Conservation (phyloP, 768 basidiomycete genomes). For the Tylopilus vinaceipallidus region DNA sequence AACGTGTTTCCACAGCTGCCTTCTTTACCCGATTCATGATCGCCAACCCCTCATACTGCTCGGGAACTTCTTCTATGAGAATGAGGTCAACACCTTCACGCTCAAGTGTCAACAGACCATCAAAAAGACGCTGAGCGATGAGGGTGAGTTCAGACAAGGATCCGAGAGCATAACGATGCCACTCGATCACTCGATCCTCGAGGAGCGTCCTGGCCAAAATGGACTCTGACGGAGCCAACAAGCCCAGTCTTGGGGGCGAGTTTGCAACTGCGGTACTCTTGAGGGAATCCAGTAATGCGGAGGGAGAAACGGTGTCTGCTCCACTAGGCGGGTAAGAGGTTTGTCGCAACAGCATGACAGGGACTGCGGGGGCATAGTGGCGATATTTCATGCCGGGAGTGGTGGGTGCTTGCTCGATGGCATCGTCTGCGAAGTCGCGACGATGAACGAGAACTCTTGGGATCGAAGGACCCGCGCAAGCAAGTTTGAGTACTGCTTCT, state of each 20-base stretch:
- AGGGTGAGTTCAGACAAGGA: conserved; percentile 55
- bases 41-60: conserved; percentile 83
- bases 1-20: conserved; percentile 64
- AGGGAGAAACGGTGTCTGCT: conserved; percentile 28
- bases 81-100: conserved; percentile 74
- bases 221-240: conserved; percentile 66
- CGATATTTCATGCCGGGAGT: conserved; percentile 99
- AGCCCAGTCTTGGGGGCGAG: conserved; percentile 49
- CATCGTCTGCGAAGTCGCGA: conserved; percentile 70
- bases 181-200: conserved; percentile 42
- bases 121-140: conserved; percentile 81
- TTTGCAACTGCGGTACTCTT: conserved; percentile 16
- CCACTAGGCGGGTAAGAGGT: conserved; percentile 41
- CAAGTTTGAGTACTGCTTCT: conserved; percentile 50
- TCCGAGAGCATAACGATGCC: conserved; percentile 54
- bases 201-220: conserved; percentile 32
- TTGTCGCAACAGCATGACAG: conserved; percentile 72
- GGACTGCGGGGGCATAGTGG: conserved; percentile 91
- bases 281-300: conserved; percentile 45
- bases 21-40: conserved; percentile 94
- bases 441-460: conserved; percentile 74
- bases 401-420: conserved; percentile 77
- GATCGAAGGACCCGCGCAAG: conserved; percentile 35
- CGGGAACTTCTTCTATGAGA: conserved; percentile 78
- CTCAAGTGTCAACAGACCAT: conserved; percentile 83